Evolutionary conservation across 2,329 filamentous ascomycete species (phyloP).

Genomic region (Aspergillus sp.): DNA sequence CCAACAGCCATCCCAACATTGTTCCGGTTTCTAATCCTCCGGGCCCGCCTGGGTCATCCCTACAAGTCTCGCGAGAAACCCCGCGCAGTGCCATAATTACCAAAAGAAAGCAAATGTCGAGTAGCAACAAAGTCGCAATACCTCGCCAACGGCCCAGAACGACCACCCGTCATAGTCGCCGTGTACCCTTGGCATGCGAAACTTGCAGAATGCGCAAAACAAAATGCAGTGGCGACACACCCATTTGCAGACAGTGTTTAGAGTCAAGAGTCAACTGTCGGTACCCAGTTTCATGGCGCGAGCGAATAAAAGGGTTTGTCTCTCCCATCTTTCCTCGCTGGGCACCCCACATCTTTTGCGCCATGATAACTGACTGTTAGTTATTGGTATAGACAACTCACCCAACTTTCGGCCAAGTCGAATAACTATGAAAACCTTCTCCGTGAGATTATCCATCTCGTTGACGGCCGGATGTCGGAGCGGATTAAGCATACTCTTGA

Average conservation of each 20-base stretch:
- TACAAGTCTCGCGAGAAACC: conserved; percentile 5
- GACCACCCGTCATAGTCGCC: conserved; percentile 23
- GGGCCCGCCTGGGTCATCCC: background rate
- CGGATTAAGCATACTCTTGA: conserved; percentile 39
- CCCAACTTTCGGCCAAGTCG: conserved; percentile 32
- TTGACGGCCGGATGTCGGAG: conserved; percentile 33
- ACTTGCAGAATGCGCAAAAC: conserved; percentile 44
- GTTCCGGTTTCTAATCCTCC: conserved; percentile 15
- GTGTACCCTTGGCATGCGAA: conserved; percentile 40
- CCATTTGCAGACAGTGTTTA: conserved; percentile 41
- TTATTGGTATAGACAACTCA: conserved; percentile 29
- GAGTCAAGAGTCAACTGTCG: conserved; percentile 38
- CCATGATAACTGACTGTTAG: conserved; percentile 7
- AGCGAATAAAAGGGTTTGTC: conserved; percentile 37
- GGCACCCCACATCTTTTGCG: background rate
- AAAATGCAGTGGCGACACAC: conserved; percentile 45
- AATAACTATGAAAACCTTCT: conserved; percentile 42
- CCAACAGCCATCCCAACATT: conserved; percentile 6
- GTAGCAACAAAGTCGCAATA: conserved; percentile 31
- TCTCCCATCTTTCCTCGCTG: background rate
- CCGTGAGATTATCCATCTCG: conserved; percentile 35
- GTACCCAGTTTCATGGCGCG: conserved; percentile 41
- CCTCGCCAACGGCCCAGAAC: conserved; percentile 26
- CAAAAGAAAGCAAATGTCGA: conserved; percentile 15
- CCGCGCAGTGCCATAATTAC: conserved; percentile 5